phyloP scores from a whole-genome alignment of 805 yeast species.

The Ogataea pini region DNA sequence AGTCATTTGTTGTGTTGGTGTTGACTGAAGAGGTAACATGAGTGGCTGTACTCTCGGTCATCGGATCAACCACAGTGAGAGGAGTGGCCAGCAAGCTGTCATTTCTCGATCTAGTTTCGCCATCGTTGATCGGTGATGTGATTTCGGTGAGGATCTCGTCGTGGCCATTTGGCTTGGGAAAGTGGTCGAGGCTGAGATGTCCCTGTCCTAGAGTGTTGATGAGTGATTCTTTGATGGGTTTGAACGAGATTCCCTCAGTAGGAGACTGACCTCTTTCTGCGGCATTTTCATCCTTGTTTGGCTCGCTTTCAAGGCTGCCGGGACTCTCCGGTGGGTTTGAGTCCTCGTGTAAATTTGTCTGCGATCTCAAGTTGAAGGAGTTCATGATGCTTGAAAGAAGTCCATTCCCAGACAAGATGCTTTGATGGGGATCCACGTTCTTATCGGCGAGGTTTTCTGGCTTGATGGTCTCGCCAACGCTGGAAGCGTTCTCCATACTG shows the following conservation, averaged over 20 bases:
- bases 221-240: conserved; percentile 47
- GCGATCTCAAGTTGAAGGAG: conserved; percentile 31
- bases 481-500: conserved; percentile 1
- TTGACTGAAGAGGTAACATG: conserved; percentile 15
- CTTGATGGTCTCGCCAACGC: conserved; percentile 4
- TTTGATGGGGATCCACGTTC: not conserved
- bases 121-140: not conserved
- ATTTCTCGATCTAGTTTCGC: not conserved
- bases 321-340: conserved; percentile 4
- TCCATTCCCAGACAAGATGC: conserved; percentile 18
- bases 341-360: conserved; percentile 18
- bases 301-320: not conserved
- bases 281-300: not conserved
- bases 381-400: conserved; percentile 31
- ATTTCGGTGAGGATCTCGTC: not conserved
- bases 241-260: conserved; percentile 43
- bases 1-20: conserved; percentile 16
- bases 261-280: conserved; percentile 17
- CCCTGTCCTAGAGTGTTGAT: conserved; percentile 53
- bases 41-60: conserved; percentile 9
- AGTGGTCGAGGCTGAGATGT: conserved; percentile 39
- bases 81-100: conserved; percentile 7
- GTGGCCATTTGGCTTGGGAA: conserved; percentile 21
- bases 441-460: not conserved
- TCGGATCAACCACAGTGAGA: conserved; percentile 12